A percentile compares a stretch with the other conserved stretches of the same genome.
These are phyloP conservation scores for Litsea cubeba DNA, from an alignment of 164 flowering plant genomes.

Conservation along the genomic window DNA sequence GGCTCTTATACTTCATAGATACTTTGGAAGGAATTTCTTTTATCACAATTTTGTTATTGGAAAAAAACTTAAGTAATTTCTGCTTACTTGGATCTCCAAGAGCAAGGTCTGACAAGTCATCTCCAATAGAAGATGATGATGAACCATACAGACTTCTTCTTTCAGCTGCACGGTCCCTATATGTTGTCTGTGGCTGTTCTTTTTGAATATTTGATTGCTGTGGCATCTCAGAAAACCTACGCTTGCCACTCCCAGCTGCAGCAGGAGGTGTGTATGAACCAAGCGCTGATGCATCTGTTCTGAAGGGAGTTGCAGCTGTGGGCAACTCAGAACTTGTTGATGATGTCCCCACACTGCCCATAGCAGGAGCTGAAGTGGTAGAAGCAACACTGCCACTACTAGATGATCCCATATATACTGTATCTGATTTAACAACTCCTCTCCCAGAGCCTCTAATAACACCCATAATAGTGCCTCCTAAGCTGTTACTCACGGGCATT, in stretches of 20 bases:
- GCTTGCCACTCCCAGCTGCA: slow-evolving; percentile 61
- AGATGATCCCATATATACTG: slow-evolving; percentile 39
- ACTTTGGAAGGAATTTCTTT: too few relatives aligned
- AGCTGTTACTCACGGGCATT: slow-evolving; percentile 55
- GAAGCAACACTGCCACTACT: slow-evolving; percentile 16
- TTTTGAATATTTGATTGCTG: slow-evolving; percentile 33
- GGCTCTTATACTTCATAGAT: too few relatives aligned
- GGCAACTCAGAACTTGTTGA: slow-evolving; percentile 35
- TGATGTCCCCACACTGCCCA: slow-evolving; percentile 22
- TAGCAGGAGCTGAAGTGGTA: slow-evolving; percentile 20
- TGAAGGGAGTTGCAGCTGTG: slow-evolving; percentile 45
- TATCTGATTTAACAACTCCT: slow-evolving; percentile 66
- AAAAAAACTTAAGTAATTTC: slow-evolving; percentile 9
- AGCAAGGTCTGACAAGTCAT: slow-evolving; percentile 41
- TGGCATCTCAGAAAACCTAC: slow-evolving; percentile 95
- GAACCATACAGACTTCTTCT: slow-evolving; percentile 92
- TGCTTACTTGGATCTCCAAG: slow-evolving; percentile 78
- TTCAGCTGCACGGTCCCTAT: slow-evolving; percentile 98
- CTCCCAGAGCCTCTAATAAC: slow-evolving; percentile 86
- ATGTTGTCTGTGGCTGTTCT: slow-evolving; percentile 62
- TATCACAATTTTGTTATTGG: too few relatives aligned
- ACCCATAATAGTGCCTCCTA: slow-evolving; percentile 77
- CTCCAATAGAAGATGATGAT: slow-evolving; percentile 50
- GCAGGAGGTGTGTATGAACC: slow-evolving; percentile 64
- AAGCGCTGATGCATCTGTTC: slow-evolving; percentile 83